Percentiles rank a stretch among this genome's conserved stretches.
These are phyloP conservation scores for Tetrapisispora nanseiensis DNA, from an alignment of 805 yeast genomes.

Conservation along the genomic window DNA sequence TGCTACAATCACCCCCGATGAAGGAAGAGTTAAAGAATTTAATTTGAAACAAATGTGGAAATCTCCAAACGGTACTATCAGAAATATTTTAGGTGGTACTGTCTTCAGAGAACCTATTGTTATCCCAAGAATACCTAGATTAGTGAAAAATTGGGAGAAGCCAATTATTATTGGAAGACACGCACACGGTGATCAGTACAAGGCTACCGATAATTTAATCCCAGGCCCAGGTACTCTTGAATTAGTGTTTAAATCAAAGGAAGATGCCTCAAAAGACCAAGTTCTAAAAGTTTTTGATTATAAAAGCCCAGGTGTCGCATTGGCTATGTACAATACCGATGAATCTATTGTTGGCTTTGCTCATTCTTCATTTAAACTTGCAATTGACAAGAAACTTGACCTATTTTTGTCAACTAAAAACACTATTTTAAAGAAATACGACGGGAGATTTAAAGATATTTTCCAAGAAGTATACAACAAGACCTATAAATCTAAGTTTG, in stretches of 20 bases:
- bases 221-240: conserved; percentile 55
- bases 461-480: conserved; percentile 57
- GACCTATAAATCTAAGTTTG: conserved; percentile 48
- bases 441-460: conserved; percentile 74
- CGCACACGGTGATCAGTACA: conserved; percentile 78
- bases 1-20: conserved; percentile 82
- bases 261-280: conserved; percentile 29
- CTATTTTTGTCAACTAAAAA: conserved; percentile 67
- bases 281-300: conserved; percentile 45
- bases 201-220: conserved; percentile 64
- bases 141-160: conserved; percentile 71
- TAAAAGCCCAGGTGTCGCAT: conserved; percentile 54
- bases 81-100: conserved; percentile 75
- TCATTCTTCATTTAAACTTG: conserved; percentile 69
- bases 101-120: conserved; percentile 80
- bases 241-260: conserved; percentile 54
- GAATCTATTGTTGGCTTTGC: conserved; percentile 71
- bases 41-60: conserved; percentile 72
- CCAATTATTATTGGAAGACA: conserved; percentile 83
- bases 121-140: conserved; percentile 65
- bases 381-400: conserved; percentile 52
- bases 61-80: conserved; percentile 76
- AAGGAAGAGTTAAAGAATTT: conserved; percentile 67
- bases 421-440: conserved; percentile 73
- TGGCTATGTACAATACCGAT: conserved; percentile 79